phyloP scores from a whole-genome alignment of 768 basidiomycete genomes.

The Phaeotremella skinneri region DNA sequence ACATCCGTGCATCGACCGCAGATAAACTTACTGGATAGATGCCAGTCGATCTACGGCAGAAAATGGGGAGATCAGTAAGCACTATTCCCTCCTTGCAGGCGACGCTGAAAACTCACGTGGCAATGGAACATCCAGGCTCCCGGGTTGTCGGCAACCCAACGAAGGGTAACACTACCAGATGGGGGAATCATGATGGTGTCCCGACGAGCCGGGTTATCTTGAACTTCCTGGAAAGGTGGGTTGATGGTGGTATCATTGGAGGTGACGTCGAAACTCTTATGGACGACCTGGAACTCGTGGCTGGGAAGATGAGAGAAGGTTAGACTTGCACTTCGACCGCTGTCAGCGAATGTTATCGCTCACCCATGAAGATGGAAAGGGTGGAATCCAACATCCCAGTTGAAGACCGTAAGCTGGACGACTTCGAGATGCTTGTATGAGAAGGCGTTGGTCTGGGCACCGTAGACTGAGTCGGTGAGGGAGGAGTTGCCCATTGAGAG shows the following conservation, averaged over 20 bases:
- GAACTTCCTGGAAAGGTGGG: conserved; percentile 73
- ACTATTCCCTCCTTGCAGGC: not conserved
- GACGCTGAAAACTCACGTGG: conserved; percentile 57
- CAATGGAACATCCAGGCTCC: conserved; percentile 64
- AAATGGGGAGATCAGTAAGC: not conserved
- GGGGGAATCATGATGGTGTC: conserved; percentile 80
- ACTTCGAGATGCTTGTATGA: conserved; percentile 72
- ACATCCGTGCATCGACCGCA: not conserved
- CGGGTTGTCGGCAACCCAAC: conserved; percentile 85
- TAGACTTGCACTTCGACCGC: conserved; percentile 10
- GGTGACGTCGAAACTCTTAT: conserved; percentile 67
- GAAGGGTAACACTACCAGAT: conserved; percentile 66
- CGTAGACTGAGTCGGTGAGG: conserved; percentile 68
- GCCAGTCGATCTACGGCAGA: conserved; percentile 46
- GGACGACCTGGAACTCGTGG: conserved; percentile 78
- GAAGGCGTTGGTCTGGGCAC: conserved; percentile 64
- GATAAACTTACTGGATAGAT: conserved; percentile 23
- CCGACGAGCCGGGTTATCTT: conserved; percentile 83
- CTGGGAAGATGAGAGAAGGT: conserved; percentile 9
- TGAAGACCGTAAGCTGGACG: conserved; percentile 65
- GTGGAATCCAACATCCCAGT: conserved; percentile 49
- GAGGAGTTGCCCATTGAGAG: conserved; percentile 66
- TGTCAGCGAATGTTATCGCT: conserved; percentile 18
- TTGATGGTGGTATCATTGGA: conserved; percentile 70
- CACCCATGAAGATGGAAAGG: conserved; percentile 79